A percentile compares a stretch with the other conserved stretches of the same genome.
Conservation (phyloP, 2,329 filamentous ascomycete genomes). For the Colletotrichum filicis region DNA sequence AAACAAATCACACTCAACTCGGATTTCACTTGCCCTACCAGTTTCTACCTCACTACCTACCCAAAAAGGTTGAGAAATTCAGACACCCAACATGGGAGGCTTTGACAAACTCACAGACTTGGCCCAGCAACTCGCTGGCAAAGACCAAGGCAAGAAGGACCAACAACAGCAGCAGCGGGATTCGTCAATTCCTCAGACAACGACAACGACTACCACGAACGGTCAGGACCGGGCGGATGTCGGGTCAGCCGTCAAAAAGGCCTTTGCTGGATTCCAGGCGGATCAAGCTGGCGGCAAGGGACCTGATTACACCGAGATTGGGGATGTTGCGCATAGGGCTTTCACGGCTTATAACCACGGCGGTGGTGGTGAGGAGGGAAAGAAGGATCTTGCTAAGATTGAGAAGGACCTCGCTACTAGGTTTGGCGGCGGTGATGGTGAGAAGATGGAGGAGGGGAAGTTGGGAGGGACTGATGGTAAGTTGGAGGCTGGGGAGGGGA, state of each 20-base stretch:
- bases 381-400: constrained; percentile 32
- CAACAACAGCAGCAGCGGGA: constrained; percentile 9
- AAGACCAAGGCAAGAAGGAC: constrained; percentile 24
- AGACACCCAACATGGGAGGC: constrained; percentile 36
- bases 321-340: constrained; percentile 39
- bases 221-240: constrained; percentile 26
- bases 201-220: not conserved
- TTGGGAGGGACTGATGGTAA: not conserved
- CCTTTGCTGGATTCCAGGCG: constrained; percentile 26
- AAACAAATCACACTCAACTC: not conserved
- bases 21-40: not conserved
- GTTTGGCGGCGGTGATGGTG: not conserved
- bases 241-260: constrained; percentile 31
- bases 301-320: constrained; percentile 32
- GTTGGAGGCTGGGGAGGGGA: not conserved
- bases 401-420: constrained; percentile 18
- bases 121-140: constrained; percentile 38
- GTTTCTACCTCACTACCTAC: not conserved
- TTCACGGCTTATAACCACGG: constrained; percentile 43
- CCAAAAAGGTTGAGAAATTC: no score
- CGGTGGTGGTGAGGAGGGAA: not conserved
- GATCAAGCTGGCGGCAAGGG: constrained; percentile 29
- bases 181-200: not conserved
- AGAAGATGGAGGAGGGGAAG: not conserved
- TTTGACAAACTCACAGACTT: constrained; percentile 39